Base-by-base conservation (phyloP, 495 filamentous ascomycete genomes). In the Penicillium tannophilum region DNA sequence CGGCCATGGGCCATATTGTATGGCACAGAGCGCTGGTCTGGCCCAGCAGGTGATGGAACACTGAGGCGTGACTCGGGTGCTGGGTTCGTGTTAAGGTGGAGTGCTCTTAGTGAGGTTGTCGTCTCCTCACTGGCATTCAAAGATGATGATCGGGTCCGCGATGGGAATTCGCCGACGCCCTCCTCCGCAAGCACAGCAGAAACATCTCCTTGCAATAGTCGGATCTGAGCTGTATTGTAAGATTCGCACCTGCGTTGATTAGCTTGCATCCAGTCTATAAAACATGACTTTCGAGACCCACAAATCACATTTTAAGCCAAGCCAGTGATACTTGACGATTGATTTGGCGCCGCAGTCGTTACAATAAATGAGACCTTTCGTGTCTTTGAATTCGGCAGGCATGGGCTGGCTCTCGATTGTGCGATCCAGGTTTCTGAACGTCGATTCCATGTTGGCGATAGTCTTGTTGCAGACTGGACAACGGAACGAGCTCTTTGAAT, bases 401-500 rank as follows among this genome's bases (percentile, higher is more conserved):
- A 99, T 97, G 9, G 94, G 95, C 65, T 99, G 94, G 19, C 76
- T 81, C 58, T 90, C 82, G 59, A 99, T 97, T 8, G 87, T 86
- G 23, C 90, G 82, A 70, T 96, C 92, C 24, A 96, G 78, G 60
- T 93, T 92, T 49, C 90, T 85, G 76, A 97, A 99, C 58, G 93
- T 92, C 28, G 89, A 83, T 65, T 98, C 94, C 94, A 99, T 98
- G 74, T 99, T 99, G 61, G 90, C 84, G 20, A 93, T 89, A 55
- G 90, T 96, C 67, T 91, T 90, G 70, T 87, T 93, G 80, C 94
- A 99, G 36, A 97, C 90, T 2, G 94, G 94, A 67, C 94, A 99
- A 59, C 90, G 90, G 74, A 98, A 98, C 3, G 92, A 94, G 6
- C 81, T 84, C 62, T 90, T 87, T 77, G 91, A 91, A 67, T 95